Evolutionary conservation across 768 basidiomycete genomes (phyloP).

Genomic region (Jaapia argillacea): DNA sequence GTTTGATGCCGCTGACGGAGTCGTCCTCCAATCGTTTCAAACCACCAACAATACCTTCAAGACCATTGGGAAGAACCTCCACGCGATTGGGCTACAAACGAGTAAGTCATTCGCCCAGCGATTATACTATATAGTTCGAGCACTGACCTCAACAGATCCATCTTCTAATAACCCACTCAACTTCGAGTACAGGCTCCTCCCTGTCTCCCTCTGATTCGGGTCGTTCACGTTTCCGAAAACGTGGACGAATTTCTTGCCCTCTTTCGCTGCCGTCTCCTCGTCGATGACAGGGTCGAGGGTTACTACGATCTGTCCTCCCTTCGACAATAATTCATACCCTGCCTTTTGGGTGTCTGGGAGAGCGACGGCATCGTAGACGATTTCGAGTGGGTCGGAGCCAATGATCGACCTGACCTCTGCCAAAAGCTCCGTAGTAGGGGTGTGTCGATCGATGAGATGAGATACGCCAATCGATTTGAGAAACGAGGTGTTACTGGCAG

Average conservation of each 20-base stretch:
- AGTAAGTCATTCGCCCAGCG: background rate
- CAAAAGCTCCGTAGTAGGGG: background rate
- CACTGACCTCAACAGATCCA: conserved; percentile 13
- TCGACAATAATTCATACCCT: conserved; percentile 25
- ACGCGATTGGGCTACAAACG: background rate
- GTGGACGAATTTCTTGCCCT: background rate
- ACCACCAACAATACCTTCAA: background rate
- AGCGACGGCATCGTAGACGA: conserved; percentile 23
- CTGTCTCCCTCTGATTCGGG: conserved; percentile 6
- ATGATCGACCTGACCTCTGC: conserved; percentile 3
- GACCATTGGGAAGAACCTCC: background rate
- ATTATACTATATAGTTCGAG: background rate
- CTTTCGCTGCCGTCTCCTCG: background rate
- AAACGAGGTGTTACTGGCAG: conserved; percentile 5
- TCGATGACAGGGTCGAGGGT: conserved; percentile 6
- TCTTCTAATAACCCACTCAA: conserved; percentile 8
- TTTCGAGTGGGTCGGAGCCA: conserved; percentile 4
- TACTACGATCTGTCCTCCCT: conserved; percentile 25
- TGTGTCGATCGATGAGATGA: conserved; percentile 15
- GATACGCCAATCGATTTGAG: conserved; percentile 17
- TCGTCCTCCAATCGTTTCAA: background rate
- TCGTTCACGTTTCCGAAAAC: conserved; percentile 8
- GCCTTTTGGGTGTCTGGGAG: conserved; percentile 27
- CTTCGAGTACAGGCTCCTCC: conserved; percentile 10
- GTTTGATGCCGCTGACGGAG: background rate